These are phyloP conservation scores for Alternaria sp. DNA, from an alignment of 2,329 filamentous ascomycete genomes.

Conservation along the genomic window DNA sequence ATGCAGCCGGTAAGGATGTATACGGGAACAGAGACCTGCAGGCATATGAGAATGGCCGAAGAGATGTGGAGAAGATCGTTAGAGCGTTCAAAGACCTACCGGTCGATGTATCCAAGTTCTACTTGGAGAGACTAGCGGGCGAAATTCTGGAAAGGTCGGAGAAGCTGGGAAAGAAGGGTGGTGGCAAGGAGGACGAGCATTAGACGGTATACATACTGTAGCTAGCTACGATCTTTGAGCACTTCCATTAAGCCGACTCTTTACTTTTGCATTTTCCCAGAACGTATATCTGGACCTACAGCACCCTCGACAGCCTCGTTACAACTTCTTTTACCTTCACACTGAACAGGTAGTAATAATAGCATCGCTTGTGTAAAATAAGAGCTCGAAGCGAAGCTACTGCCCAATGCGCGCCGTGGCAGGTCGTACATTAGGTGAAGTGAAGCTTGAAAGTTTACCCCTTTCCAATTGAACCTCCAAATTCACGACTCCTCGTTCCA, in stretches of 20 bases:
- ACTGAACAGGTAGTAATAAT: background rate
- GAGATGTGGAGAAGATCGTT: conserved; percentile 72
- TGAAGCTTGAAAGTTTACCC: too few relatives aligned
- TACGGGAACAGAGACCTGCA: conserved; percentile 88
- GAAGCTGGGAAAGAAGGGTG: conserved; percentile 23
- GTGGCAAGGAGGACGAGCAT: background rate
- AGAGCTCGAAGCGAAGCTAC: background rate
- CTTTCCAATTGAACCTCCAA: background rate
- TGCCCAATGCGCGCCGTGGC: background rate
- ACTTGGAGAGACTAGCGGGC: conserved; percentile 73
- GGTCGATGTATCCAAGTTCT: conserved; percentile 73
- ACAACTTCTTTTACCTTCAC: background rate
- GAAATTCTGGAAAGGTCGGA: conserved; percentile 64
- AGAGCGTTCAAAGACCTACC: conserved; percentile 72
- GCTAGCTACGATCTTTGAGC: background rate
- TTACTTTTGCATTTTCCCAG: background rate
- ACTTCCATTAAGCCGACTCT: background rate
- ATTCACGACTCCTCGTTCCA: conserved; percentile 31
- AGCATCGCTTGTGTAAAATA: background rate
- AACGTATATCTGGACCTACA: background rate
- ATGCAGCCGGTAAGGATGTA: conserved; percentile 79
- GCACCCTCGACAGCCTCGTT: background rate
- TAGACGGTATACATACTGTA: background rate
- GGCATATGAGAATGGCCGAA: conserved; percentile 81
- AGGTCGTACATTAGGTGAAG: background rate